A percentile compares a stretch with the other conserved stretches of the same genome.
phyloP scores from a whole-genome alignment of 352 stramenopile species.

The Phytophthora sp. region DNA sequence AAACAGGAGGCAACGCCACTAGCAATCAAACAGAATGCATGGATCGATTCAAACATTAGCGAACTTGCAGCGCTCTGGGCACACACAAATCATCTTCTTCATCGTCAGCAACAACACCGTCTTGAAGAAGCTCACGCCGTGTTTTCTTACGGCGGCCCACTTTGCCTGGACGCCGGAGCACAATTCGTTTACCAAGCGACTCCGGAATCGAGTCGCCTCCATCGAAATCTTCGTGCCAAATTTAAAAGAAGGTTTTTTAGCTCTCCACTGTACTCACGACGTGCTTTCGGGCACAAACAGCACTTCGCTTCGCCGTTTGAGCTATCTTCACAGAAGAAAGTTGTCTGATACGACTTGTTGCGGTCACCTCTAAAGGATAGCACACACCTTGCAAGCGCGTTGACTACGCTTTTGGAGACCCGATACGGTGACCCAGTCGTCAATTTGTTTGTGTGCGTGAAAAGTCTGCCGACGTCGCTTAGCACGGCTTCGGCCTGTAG shows the following conservation, averaged over 20 bases:
- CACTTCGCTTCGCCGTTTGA: not conserved
- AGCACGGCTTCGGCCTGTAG: not conserved
- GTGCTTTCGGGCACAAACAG: not conserved
- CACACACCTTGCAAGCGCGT: not conserved
- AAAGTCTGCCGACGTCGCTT: not conserved
- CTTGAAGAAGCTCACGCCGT: not conserved
- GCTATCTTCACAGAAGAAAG: slow-evolving; percentile 1
- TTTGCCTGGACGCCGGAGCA: slow-evolving; percentile 3
- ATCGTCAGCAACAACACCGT: not conserved
- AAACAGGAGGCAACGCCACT: not conserved
- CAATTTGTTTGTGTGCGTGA: not conserved
- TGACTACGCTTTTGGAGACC: not conserved
- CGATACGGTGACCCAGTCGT: not conserved
- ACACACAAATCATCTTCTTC: not conserved
- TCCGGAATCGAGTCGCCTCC: not conserved
- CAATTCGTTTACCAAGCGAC: slow-evolving; percentile 3
- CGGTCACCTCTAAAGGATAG: not conserved
- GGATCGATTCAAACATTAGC: not conserved
- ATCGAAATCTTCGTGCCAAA: slow-evolving; percentile 15
- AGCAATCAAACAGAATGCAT: not conserved
- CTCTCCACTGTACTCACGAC: not conserved
- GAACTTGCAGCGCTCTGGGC: not conserved
- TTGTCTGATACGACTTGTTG: slow-evolving; percentile 13
- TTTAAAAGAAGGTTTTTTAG: not conserved
- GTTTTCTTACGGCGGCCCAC: slow-evolving; percentile 4